Percentiles rank a stretch among this genome's conserved stretches.
Evolutionary conservation across 148 eudicot species (phyloP).

Genomic region (Vaccinium myrtillus): DNA sequence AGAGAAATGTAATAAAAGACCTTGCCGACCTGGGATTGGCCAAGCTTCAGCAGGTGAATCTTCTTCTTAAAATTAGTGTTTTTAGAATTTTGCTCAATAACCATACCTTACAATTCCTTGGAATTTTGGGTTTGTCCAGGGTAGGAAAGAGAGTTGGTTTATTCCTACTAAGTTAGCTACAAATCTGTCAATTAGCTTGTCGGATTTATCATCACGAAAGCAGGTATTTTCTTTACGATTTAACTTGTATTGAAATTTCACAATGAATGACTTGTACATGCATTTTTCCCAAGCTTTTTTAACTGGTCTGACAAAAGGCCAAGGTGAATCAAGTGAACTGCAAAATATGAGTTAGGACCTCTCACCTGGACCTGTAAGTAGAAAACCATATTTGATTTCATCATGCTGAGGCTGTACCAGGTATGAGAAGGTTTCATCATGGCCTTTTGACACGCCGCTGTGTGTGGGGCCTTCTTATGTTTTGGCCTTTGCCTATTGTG

Average conservation of each 20-base stretch:
- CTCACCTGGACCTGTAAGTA: not conserved
- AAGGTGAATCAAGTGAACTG: not conserved
- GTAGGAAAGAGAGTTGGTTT: constrained; percentile 97
- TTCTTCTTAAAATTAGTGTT: not conserved
- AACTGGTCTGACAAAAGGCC: not conserved
- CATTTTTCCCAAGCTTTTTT: not conserved
- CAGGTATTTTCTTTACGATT: constrained; percentile 44
- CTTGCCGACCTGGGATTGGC: constrained; percentile 90
- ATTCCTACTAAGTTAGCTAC: constrained; percentile 90
- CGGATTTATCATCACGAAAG: constrained; percentile 80
- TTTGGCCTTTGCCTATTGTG: not conserved
- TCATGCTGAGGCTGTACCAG: not conserved
- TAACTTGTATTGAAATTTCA: not conserved
- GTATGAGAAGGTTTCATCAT: not conserved
- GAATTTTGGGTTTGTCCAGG: constrained; percentile 43
- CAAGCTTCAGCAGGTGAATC: constrained; percentile 84
- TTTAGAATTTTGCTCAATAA: not conserved
- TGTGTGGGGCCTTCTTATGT: not conserved
- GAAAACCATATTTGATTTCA: not conserved
- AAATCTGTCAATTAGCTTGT: constrained; percentile 82
- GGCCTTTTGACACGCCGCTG: not conserved
- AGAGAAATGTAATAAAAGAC: constrained; percentile 63
- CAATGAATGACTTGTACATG: not conserved
- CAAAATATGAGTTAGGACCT: not conserved
- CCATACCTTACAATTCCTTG: constrained; percentile 4